Percentiles rank a stretch among this genome's conserved stretches.
Evolutionary conservation across 2,329 filamentous ascomycete genomes (phyloP).

Genomic region (Ascochyta rabiei): DNA sequence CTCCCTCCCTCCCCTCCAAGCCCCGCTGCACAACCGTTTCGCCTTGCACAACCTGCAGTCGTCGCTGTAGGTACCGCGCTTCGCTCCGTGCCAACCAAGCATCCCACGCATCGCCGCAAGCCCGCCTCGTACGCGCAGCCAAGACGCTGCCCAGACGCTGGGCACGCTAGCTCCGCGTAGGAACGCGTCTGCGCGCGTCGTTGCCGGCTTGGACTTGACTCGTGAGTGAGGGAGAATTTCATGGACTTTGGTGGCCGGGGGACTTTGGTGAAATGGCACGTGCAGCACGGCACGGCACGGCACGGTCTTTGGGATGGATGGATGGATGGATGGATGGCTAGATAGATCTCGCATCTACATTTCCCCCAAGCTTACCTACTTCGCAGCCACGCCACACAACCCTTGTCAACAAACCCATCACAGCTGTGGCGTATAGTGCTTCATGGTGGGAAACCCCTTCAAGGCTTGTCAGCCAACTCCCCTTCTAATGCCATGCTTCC

Average conservation of each 20-base stretch:
- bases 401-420: too few relatives aligned
- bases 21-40: constrained; percentile 17
- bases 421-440: not conserved
- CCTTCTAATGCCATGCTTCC: not conserved
- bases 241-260: too few relatives aligned
- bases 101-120: constrained; percentile 2
- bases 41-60: not conserved
- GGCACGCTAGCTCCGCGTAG: constrained; percentile 1
- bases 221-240: too few relatives aligned
- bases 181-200: not conserved
- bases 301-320: not conserved
- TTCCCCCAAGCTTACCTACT: too few relatives aligned
- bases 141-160: not conserved
- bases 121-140: constrained; percentile 4
- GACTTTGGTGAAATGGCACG: too few relatives aligned
- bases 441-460: not conserved
- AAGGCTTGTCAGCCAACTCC: not conserved
- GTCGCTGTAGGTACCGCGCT: not conserved
- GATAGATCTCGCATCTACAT: too few relatives aligned
- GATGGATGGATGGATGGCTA: not conserved
- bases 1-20: not conserved
- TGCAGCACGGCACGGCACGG: too few relatives aligned
- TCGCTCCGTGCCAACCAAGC: constrained; percentile 6
- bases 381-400: too few relatives aligned
- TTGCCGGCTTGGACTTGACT: too few relatives aligned